Evolutionary conservation across 2,329 filamentous ascomycete species (phyloP).

Genomic region (Colletotrichum camelliae): DNA sequence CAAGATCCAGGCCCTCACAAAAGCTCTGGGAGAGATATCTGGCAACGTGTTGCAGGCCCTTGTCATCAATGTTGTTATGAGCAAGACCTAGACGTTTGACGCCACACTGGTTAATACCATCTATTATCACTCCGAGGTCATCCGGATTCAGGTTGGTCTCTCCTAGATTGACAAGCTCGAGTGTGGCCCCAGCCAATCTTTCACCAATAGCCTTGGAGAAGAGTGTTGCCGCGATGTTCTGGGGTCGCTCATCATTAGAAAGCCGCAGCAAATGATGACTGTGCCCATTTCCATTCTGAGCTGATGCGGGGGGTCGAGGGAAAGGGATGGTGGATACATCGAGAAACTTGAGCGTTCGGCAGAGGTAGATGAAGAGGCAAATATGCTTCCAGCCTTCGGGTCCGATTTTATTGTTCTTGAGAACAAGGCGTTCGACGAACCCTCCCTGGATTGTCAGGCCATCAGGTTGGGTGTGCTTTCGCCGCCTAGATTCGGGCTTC

Average conservation of each 20-base stretch:
- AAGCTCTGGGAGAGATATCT: slow-evolving; percentile 77
- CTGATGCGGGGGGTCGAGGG: slow-evolving; percentile 44
- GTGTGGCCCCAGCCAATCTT: slow-evolving; percentile 73
- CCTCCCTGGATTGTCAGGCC: slow-evolving; percentile 62
- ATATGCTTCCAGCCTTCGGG: slow-evolving; percentile 91
- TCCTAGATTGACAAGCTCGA: slow-evolving; percentile 85
- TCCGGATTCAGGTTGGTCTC: slow-evolving; percentile 76
- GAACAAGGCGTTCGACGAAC: slow-evolving; percentile 82
- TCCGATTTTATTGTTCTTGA: slow-evolving; percentile 93
- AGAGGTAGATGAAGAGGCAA: slow-evolving; percentile 88
- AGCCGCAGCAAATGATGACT: slow-evolving; percentile 33
- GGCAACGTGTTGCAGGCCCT: slow-evolving; percentile 77
- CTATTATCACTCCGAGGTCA: slow-evolving; percentile 78
- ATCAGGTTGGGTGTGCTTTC: slow-evolving; percentile 44
- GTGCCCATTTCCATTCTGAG: slow-evolving; percentile 28
- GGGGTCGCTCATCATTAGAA: slow-evolving; percentile 29
- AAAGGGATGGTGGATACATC: slow-evolving; percentile 88
- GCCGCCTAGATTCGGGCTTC: slow-evolving; percentile 62
- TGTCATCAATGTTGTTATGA: slow-evolving; percentile 77
- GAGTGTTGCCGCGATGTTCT: slow-evolving; percentile 48
- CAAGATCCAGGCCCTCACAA: slow-evolving; percentile 88
- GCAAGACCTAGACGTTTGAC: slow-evolving; percentile 82
- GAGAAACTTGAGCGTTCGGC: slow-evolving; percentile 81
- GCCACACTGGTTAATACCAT: slow-evolving; percentile 80
- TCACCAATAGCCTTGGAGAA: slow-evolving; percentile 79